Evolutionary conservation across 192 early-diverging fungal species (phyloP).

Genomic region (Backusella tuberculispora): DNA sequence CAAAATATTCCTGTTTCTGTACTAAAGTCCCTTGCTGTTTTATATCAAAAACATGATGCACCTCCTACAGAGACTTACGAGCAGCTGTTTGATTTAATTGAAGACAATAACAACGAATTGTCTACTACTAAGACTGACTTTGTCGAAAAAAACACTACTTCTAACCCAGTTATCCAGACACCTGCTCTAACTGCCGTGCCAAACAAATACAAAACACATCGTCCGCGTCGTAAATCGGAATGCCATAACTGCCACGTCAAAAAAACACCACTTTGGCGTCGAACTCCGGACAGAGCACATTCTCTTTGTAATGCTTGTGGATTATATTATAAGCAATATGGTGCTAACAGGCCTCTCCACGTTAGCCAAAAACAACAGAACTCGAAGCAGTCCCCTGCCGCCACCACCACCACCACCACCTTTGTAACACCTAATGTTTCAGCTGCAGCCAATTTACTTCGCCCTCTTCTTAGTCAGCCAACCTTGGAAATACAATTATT

Average conservation of each 20-base stretch:
- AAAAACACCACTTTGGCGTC: slow-evolving; percentile 93
- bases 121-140: slow-evolving; percentile 22
- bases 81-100: slow-evolving; percentile 29
- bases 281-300: slow-evolving; percentile 72
- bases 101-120: neutral
- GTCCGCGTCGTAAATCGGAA: slow-evolving; percentile 41
- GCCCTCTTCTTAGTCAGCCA: slow-evolving; percentile 6
- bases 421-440: neutral
- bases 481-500: neutral
- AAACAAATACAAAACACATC: slow-evolving; percentile 20
- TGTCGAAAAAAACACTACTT: neutral
- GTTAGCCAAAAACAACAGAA: slow-evolving; percentile 32
- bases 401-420: slow-evolving; percentile 1
- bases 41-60: slow-evolving; percentile 18
- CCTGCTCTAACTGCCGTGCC: neutral
- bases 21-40: neutral
- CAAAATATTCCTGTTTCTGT: slow-evolving; percentile 1
- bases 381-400: neutral
- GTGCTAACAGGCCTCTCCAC: slow-evolving; percentile 71
- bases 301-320: slow-evolving; percentile 97
- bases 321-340: slow-evolving; percentile 92
- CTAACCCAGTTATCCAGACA: neutral
- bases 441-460: slow-evolving; percentile 17
- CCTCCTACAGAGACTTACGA: neutral
- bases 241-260: slow-evolving; percentile 80